These are phyloP conservation scores for Pouteria glomerata DNA, from an alignment of 148 eudicot species.

Conservation along the genomic window DNA sequence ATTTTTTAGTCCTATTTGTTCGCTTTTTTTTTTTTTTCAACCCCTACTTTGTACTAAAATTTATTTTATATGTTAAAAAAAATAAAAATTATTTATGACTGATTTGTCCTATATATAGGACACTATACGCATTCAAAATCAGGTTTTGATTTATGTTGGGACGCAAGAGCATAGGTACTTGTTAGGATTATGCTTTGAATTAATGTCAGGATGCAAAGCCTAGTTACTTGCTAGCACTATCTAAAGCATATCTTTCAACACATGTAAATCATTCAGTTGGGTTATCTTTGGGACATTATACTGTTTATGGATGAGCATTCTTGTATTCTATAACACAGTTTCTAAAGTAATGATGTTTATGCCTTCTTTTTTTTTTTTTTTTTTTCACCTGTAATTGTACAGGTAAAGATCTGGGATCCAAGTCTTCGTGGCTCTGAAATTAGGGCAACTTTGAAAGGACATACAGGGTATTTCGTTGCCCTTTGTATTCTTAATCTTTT, in stretches of 20 bases:
- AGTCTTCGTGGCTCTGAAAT: conserved; percentile 96
- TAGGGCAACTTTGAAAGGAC: conserved; percentile 87
- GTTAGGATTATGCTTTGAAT: too few species aligned
- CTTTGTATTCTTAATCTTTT: conserved; percentile 1
- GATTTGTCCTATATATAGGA: neutral
- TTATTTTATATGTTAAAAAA: neutral
- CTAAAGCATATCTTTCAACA: neutral
- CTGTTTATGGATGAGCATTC: neutral
- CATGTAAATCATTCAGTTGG: neutral
- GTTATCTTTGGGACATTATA: neutral
- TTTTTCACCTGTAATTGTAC: conserved; percentile 29
- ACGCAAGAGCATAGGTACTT: too few species aligned
- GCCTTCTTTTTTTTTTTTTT: too few species aligned
- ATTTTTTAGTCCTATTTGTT: neutral
- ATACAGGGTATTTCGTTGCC: conserved; percentile 61
- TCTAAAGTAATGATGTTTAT: neutral
- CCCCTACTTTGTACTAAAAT: neutral
- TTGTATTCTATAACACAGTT: neutral
- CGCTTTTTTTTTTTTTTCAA: neutral
- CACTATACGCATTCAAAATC: neutral
- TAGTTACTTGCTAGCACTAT: neutral
- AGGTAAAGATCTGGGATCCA: conserved; percentile 97
- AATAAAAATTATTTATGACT: neutral
- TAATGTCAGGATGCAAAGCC: too few species aligned
- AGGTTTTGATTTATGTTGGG: neutral